A percentile compares a stretch with the other conserved stretches of the same genome.
These are phyloP conservation scores for Pichia sp. DNA, from an alignment of 1,139 yeast genomes.

Conservation along the genomic window DNA sequence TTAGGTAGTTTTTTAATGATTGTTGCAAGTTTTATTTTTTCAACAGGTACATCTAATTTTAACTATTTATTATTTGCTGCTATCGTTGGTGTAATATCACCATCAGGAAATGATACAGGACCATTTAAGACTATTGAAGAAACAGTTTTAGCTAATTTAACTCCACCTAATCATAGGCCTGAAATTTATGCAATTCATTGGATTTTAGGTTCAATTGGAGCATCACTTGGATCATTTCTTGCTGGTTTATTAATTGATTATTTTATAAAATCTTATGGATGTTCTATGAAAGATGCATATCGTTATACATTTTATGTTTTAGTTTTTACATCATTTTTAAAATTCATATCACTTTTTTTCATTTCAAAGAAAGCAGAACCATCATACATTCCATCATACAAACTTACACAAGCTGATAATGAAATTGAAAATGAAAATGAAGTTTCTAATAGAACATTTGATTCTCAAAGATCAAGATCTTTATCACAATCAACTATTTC, in stretches of 20 bases:
- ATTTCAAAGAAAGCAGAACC: constrained; percentile 54
- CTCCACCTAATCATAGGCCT: constrained; percentile 60
- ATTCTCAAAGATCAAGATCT: not conserved
- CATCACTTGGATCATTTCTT: constrained; percentile 64
- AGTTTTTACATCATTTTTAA: constrained; percentile 48
- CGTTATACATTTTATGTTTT: constrained; percentile 54
- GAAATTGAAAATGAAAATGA: not conserved
- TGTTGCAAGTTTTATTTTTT: constrained; percentile 61
- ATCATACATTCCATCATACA: constrained; percentile 22
- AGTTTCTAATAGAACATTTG: not conserved
- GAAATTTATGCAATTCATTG: constrained; percentile 71
- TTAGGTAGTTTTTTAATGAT: constrained; percentile 69
- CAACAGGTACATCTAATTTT: constrained; percentile 43
- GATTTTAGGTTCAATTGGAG: constrained; percentile 64
- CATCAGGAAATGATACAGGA: constrained; percentile 89
- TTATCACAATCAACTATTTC: constrained; percentile 17
- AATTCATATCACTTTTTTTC: constrained; percentile 47
- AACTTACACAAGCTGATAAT: constrained; percentile 1
- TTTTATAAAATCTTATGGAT: constrained; percentile 32
- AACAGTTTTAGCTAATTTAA: constrained; percentile 75
- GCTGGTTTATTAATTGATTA: constrained; percentile 57
- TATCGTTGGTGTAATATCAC: constrained; percentile 69
- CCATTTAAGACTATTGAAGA: constrained; percentile 90
- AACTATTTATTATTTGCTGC: constrained; percentile 58
- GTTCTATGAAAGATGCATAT: constrained; percentile 42